Percentiles rank a stretch among this genome's conserved stretches.
These are phyloP conservation scores for Cymbopogon citratus DNA, from an alignment of 176 grass and related monocot genomes.

Conservation along the genomic window DNA sequence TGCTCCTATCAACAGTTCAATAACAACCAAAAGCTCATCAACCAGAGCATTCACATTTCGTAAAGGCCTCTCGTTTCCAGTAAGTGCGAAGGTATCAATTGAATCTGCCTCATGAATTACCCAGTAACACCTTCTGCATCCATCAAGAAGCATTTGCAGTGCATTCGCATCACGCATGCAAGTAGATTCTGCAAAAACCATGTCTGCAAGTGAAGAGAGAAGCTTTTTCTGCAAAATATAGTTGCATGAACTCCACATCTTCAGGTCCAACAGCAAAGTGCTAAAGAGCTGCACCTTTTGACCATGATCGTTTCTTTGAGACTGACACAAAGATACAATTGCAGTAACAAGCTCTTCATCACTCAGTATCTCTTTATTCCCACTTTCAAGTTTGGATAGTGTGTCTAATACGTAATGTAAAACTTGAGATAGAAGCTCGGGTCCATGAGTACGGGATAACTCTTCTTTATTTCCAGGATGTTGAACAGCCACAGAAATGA, in stretches of 20 bases:
- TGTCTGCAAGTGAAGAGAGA: constrained; percentile 98
- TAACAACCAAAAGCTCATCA: constrained; percentile 96
- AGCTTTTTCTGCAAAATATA: constrained; percentile 98
- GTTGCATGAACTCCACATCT: constrained; percentile 94
- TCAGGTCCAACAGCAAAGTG: constrained; percentile 87
- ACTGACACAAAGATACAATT: constrained; percentile 88
- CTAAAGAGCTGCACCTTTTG: constrained; percentile 93
- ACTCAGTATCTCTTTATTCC: constrained; percentile 51
- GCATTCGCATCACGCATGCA: constrained; percentile 93
- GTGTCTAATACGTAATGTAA: constrained; percentile 72
- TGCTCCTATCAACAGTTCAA: constrained; percentile 89
- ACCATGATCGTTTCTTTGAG: constrained; percentile 69
- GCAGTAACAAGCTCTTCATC: constrained; percentile 86
- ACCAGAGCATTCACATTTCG: constrained; percentile 90
- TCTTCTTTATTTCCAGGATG: constrained; percentile 97
- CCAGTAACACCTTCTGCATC: constrained; percentile 99
- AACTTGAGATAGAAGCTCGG: constrained; percentile 81
- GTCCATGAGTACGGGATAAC: constrained; percentile 66
- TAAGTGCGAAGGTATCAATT: constrained; percentile 56
- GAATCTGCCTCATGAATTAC: constrained; percentile 71
- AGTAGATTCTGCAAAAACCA: constrained; percentile 82
- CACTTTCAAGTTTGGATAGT: constrained; percentile 53
- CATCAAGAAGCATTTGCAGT: constrained; percentile 98
- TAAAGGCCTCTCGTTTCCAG: constrained; percentile 54
- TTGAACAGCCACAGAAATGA: constrained; percentile 80